A percentile compares a stretch with the other conserved stretches of the same genome.
Evolutionary conservation across 2,329 filamentous ascomycete species (phyloP).

Genomic region (Pseudodiploospora longispora): DNA sequence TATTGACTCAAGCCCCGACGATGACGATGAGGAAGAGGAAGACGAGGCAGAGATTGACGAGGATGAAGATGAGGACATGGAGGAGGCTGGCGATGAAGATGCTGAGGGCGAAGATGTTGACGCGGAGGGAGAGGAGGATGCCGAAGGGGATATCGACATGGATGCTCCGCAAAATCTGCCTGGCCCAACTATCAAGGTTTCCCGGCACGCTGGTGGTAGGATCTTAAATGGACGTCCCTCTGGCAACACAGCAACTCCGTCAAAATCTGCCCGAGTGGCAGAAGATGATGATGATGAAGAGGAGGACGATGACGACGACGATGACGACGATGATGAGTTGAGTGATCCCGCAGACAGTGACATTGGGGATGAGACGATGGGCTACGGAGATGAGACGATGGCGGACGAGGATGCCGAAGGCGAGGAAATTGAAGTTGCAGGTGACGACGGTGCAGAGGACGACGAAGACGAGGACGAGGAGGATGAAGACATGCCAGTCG

Average conservation of each 20-base stretch:
- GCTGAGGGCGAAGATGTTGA: slow-evolving; percentile 34
- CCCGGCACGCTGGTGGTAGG: slow-evolving; percentile 15
- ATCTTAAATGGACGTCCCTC: too few relatives aligned
- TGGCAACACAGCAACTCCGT: slow-evolving; percentile 16
- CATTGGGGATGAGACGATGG: slow-evolving; percentile 28
- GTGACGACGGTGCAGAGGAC: slow-evolving; percentile 34
- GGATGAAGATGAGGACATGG: slow-evolving; percentile 35
- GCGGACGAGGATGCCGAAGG: slow-evolving; percentile 41
- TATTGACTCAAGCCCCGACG: slow-evolving; percentile 44
- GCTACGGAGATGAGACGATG: slow-evolving; percentile 37
- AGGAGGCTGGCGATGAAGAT: slow-evolving; percentile 36
- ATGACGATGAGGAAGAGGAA: slow-evolving; percentile 32
- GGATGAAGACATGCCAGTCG: slow-evolving; percentile 30
- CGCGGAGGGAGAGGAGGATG: slow-evolving; percentile 37
- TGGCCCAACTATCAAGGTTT: slow-evolving; percentile 38
- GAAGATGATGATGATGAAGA: slow-evolving; percentile 43
- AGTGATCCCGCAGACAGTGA: slow-evolving; percentile 47
- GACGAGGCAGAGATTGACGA: slow-evolving; percentile 29
- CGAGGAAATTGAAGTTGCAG: slow-evolving; percentile 34
- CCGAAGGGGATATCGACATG: slow-evolving; percentile 40
- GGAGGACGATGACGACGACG: slow-evolving; percentile 38
- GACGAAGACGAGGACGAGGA: slow-evolving; percentile 31
- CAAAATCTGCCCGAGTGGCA: slow-evolving; percentile 30
- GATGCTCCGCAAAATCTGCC: slow-evolving; percentile 23
- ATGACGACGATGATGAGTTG: slow-evolving; percentile 47